A percentile compares a stretch with the other conserved stretches of the same genome.
Evolutionary conservation across 768 basidiomycete species (phyloP).

Genomic region (Lactifluus volemus): DNA sequence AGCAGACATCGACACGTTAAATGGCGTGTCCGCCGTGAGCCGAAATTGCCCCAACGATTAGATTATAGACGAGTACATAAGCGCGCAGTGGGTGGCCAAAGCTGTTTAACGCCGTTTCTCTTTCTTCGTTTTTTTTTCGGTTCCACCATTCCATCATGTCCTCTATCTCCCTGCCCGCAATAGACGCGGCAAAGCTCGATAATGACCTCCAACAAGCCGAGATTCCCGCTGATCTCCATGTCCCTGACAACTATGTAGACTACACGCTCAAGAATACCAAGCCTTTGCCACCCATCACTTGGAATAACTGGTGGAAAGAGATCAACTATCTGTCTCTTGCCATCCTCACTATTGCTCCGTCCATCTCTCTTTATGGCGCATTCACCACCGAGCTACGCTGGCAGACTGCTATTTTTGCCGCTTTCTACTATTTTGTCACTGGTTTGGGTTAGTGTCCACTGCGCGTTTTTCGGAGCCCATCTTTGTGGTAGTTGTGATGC

Average conservation of each 20-base stretch:
- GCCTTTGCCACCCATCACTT: constrained; percentile 40
- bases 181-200: constrained; percentile 20
- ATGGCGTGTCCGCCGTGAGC: neutral
- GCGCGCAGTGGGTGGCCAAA: neutral
- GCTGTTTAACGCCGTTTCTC: neutral
- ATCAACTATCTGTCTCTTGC: constrained; percentile 70
- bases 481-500: neutral
- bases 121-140: constrained; percentile 3
- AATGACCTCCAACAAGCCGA: constrained; percentile 21
- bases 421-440: constrained; percentile 68
- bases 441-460: constrained; percentile 61
- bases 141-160: constrained; percentile 24
- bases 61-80: constrained; percentile 9
- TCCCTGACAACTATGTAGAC: constrained; percentile 52
- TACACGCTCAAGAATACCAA: constrained; percentile 43
- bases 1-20: neutral
- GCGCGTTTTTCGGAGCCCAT: neutral
- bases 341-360: constrained; percentile 66
- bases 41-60: neutral
- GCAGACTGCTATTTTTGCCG: constrained; percentile 64
- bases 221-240: constrained; percentile 29
- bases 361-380: constrained; percentile 66
- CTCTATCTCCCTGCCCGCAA: constrained; percentile 23
- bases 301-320: constrained; percentile 41
- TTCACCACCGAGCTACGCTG: constrained; percentile 53